phyloP scores from a whole-genome alignment of 306 rosid species.

The Lathyrus tuberosus region DNA sequence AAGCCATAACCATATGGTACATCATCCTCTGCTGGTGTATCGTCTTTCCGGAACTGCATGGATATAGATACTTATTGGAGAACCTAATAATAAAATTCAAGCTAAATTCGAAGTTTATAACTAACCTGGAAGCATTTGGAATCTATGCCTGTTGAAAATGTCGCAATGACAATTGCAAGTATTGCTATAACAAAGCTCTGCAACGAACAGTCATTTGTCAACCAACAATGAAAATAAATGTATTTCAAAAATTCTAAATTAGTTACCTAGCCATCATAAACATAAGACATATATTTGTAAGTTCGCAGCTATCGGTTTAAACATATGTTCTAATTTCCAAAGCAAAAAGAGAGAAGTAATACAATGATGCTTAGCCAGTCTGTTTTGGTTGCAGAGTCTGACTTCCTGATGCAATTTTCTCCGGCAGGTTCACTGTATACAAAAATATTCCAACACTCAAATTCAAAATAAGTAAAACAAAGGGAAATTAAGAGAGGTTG shows the following conservation, averaged over 20 bases:
- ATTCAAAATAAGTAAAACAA: slow-evolving; percentile 29
- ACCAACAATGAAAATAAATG: slow-evolving; percentile 15
- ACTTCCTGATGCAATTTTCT: slow-evolving; percentile 72
- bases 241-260: slow-evolving; percentile 7
- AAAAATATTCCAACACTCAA: slow-evolving; percentile 28
- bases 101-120: slow-evolving; percentile 36
- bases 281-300: not conserved
- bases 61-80: slow-evolving; percentile 38
- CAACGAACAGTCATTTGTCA: slow-evolving; percentile 41
- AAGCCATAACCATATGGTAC: slow-evolving; percentile 98
- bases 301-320: slow-evolving; percentile 26
- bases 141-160: slow-evolving; percentile 96
- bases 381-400: slow-evolving; percentile 60
- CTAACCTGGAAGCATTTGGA: slow-evolving; percentile 93
- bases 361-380: slow-evolving; percentile 97
- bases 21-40: slow-evolving; percentile 68
- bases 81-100: slow-evolving; percentile 16
- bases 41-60: slow-evolving; percentile 76
- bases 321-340: slow-evolving; percentile 12
- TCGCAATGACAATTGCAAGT: slow-evolving; percentile 84
- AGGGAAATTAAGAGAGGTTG: slow-evolving; percentile 24
- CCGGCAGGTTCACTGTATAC: slow-evolving; percentile 82
- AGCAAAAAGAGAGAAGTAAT: slow-evolving; percentile 39
- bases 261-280: slow-evolving; percentile 27
- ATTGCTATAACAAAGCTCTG: slow-evolving; percentile 95